Base-by-base conservation (phyloP, 495 filamentous ascomycete species). In the Tuber umbilicatum region DNA sequence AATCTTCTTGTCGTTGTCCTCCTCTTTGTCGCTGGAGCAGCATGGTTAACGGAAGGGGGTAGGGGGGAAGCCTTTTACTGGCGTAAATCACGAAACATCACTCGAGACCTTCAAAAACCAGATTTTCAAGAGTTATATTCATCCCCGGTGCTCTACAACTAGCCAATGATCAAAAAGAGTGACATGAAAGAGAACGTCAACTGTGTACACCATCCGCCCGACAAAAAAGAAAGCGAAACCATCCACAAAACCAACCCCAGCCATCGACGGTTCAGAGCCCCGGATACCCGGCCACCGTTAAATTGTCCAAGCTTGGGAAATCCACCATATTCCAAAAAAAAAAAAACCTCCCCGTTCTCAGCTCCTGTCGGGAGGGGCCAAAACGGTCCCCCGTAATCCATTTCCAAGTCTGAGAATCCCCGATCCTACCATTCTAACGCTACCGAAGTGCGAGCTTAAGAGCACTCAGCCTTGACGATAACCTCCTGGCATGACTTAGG, bases 401-500 rank as follows among this genome's bases (percentile, higher is more conserved):
- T 64, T 64, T 64, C 27, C 55, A 64, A 64, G 55, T 64, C 12
- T 35, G 27, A 64, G 55, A 64, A 64, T 35, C 27, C n/a, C 55
- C 55, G 0, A 31, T 64, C 27, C 27, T 35, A 35, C 55, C 5
- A 14, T 3, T 27, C 27, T n/a, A n/a, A n/a, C n/a, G n/a, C n/a
- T n/a, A n/a, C n/a, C n/a, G 14, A 55, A 12, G 7, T 35, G 1
- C 68, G 27, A 23, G 50, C 38, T 47, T 74, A 73, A 72, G 70
- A 31, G 72, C 79, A 81, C 55, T 82, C 76, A 0, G 45, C 69
- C 42, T 73, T 82, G 7, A 74, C 21, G 1, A 5, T 2, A 55
- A 85, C 76, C 75, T 84, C 83, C 76, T 68, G 16, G 75, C 84
- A 84, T 2, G 81, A 73, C 9, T 78, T 10, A 14, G 74, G 70